Evolutionary conservation across 2,329 filamentous ascomycete genomes (phyloP).

Genomic region (Xylariaceae sp.): DNA sequence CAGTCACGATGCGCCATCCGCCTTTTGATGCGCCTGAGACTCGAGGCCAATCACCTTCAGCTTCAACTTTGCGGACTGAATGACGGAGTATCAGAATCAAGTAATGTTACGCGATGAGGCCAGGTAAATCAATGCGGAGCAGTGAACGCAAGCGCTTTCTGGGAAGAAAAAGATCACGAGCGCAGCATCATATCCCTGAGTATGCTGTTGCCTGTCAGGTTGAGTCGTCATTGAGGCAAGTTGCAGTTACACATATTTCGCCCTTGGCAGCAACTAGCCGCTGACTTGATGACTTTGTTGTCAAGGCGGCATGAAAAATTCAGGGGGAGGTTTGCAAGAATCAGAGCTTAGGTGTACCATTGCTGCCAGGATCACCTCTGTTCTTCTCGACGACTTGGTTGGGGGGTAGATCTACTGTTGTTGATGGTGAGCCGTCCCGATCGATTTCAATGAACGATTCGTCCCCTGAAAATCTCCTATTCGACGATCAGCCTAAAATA

Average conservation of each 20-base stretch:
- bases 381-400: slow-evolving; percentile 16
- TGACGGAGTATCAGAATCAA: not conserved
- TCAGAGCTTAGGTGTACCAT: slow-evolving; percentile 16
- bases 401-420: slow-evolving; percentile 24
- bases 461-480: slow-evolving; percentile 38
- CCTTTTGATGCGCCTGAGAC: not conserved
- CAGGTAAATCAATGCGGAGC: not conserved
- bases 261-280: not conserved
- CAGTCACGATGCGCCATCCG: not conserved
- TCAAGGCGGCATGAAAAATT: not conserved
- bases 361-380: not conserved
- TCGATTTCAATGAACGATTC: slow-evolving; percentile 35
- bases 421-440: slow-evolving; percentile 22
- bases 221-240: not conserved
- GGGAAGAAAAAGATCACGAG: not conserved
- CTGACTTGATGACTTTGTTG: not conserved
- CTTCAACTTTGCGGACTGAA: not conserved
- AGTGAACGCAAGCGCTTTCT: not conserved
- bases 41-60: not conserved
- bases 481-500: slow-evolving; percentile 12
- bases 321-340: not conserved
- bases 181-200: not conserved
- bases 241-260: slow-evolving; percentile 2
- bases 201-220: not conserved
- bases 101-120: not conserved